These are phyloP conservation scores for Beta vulgaris DNA, from an alignment of 148 eudicot species.

Conservation along the genomic window DNA sequence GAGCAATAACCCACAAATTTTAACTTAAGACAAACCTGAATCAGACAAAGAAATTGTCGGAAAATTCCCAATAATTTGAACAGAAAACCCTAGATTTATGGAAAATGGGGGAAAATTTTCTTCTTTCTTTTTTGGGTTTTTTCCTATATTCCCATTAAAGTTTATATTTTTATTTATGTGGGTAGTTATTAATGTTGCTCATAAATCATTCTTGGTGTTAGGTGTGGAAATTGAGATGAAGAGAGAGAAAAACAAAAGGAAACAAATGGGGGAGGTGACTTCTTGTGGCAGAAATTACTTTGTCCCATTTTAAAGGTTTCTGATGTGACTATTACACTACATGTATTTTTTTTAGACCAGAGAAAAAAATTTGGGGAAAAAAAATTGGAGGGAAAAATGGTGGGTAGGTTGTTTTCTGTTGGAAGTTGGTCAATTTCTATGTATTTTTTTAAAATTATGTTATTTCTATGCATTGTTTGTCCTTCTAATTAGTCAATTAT, in stretches of 20 bases:
- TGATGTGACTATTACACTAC: background rate
- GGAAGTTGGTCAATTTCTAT: conserved; percentile 41
- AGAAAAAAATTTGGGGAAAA: background rate
- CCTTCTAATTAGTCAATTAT: background rate
- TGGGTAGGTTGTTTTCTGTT: conserved; percentile 66
- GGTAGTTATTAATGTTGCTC: conserved; percentile 19
- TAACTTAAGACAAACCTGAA: conserved; percentile 25
- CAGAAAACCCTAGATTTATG: conserved; percentile 19
- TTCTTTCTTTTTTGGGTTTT: background rate
- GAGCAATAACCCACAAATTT: conserved; percentile 16
- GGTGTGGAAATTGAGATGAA: conserved; percentile 27
- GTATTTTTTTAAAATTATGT: no score
- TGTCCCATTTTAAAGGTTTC: conserved; percentile 17
- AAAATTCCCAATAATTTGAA: background rate
- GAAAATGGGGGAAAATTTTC: background rate
- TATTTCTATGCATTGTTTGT: no score
- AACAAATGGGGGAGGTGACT: conserved; percentile 1
- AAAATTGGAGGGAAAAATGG: conserved; percentile 33
- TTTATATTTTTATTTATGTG: background rate
- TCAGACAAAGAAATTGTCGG: background rate
- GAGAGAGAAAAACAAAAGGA: conserved; percentile 13
- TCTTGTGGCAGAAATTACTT: conserved; percentile 21
- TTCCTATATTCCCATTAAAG: background rate
- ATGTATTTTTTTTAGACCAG: background rate
- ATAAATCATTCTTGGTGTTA: conserved; percentile 29